Base-by-base conservation (phyloP, 805 yeast genomes). In the Yarrowia sp. region DNA sequence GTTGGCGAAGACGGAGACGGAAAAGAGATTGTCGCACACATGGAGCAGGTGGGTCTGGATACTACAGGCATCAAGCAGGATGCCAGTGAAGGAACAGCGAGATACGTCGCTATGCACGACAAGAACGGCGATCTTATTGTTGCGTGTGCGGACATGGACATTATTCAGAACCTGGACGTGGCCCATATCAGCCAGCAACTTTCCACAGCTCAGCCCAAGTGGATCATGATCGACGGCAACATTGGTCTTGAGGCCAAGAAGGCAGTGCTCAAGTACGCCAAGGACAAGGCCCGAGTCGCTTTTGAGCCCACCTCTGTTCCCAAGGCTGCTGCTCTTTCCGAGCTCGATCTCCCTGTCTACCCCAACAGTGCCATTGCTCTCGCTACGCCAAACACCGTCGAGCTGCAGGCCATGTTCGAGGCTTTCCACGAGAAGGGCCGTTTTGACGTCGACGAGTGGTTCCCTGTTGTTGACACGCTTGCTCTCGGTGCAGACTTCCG, bases 111-210 rank as follows among this genome's bases (percentile, higher is more conserved):
- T 0, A 78, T 84, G 63, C 92, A 90, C 67, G 82, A 81, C 62
- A 65, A 67, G 0, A 69, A 73, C 6, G 97, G 97, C 1, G 85
- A 80, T 3, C 76, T 91, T 49, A 70, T 87, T 2, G 76, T 88
- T 16, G 96, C 96, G 0, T 83, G 90, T 68, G 93, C 96, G 4
- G 96, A 89, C 69, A 90, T 91, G 96, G 76, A 77, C n/a, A 81
- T 86, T 9, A 75, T 85, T 21, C 88, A 87, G 65, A 73, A 77
- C 25, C 63, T 82, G 46, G 76, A 83, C 13, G 56, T 72, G 0
- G 71, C 73, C 0, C 81, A 80, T 63, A 76, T 87, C 2, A 63
- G 68, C 2, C 39, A 71, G 0, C 77, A 81, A 65, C 66, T 90
- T 5, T 63, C 65, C 1, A 58, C 69, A 12, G 71, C 78, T 0